Conservation (phyloP, 805 yeast genomes). For the Cyberlindnera japonica region DNA sequence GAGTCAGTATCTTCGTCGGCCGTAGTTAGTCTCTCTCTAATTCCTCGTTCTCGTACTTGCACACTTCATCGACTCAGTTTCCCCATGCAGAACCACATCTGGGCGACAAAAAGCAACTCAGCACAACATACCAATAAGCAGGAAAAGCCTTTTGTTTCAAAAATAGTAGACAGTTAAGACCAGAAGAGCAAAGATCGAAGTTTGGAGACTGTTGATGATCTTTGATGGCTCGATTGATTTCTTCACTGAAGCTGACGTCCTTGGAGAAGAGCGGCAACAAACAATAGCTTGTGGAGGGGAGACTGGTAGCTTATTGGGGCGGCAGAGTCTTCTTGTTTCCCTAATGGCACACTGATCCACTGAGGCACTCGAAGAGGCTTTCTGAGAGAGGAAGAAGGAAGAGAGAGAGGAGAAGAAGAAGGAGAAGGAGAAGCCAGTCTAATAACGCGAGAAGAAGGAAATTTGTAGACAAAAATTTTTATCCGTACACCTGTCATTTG, state of each 20-base stretch:
- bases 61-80: slow-evolving; percentile 6
- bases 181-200: background rate
- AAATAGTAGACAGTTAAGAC: slow-evolving; percentile 1
- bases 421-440: slow-evolving; percentile 22
- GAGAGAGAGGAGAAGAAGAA: slow-evolving; percentile 26
- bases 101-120: background rate
- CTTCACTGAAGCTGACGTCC: background rate
- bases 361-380: slow-evolving; percentile 25
- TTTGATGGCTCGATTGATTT: background rate
- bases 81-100: slow-evolving; percentile 2
- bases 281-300: slow-evolving; percentile 7
- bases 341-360: slow-evolving; percentile 15
- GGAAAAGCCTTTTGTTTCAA: background rate
- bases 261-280: slow-evolving; percentile 3
- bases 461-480: slow-evolving; percentile 13
- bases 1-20: slow-evolving; percentile 6
- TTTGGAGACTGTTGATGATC: slow-evolving; percentile 11
- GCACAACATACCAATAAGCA: slow-evolving; percentile 18
- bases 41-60: slow-evolving; percentile 18
- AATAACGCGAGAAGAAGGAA: slow-evolving; percentile 6
- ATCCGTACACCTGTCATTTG: background rate
- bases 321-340: slow-evolving; percentile 16
- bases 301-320: slow-evolving; percentile 18
- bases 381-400: slow-evolving; percentile 30
- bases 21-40: slow-evolving; percentile 3